phyloP scores from a whole-genome alignment of 768 basidiomycete genomes.

The Zangia roseola region DNA sequence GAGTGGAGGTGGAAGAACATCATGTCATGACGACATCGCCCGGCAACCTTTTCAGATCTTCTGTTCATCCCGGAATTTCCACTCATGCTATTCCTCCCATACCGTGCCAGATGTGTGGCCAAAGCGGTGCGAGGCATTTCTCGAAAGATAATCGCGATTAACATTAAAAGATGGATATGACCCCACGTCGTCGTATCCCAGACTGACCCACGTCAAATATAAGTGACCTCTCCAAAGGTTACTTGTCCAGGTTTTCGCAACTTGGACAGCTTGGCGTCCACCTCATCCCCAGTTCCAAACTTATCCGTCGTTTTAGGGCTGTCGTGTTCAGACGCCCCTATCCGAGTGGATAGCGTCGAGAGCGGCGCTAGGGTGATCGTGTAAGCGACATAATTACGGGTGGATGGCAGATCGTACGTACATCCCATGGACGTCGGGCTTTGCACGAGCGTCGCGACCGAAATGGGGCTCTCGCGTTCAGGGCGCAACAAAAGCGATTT shows the following conservation, averaged over 20 bases:
- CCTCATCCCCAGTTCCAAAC: neutral
- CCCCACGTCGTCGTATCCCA: too few species aligned
- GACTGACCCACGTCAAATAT: neutral
- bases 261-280: neutral
- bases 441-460: neutral
- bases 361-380: neutral
- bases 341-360: neutral
- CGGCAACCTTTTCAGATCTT: too few species aligned
- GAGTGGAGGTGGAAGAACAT: too few species aligned
- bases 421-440: neutral
- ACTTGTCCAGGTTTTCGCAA: neutral
- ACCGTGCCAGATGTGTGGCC: too few species aligned
- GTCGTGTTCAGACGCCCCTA: neutral
- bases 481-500: neutral
- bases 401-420: neutral
- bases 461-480: neutral
- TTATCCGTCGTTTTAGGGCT: neutral
- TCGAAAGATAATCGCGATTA: too few species aligned
- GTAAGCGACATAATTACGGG: neutral
- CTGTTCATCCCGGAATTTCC: too few species aligned
- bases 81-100: too few species aligned
- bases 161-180: too few species aligned
- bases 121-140: too few species aligned
- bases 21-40: too few species aligned
- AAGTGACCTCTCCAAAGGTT: constrained; percentile 3